phyloP scores from a whole-genome alignment of 2,329 filamentous ascomycete genomes.

The Fusarium sp. region DNA sequence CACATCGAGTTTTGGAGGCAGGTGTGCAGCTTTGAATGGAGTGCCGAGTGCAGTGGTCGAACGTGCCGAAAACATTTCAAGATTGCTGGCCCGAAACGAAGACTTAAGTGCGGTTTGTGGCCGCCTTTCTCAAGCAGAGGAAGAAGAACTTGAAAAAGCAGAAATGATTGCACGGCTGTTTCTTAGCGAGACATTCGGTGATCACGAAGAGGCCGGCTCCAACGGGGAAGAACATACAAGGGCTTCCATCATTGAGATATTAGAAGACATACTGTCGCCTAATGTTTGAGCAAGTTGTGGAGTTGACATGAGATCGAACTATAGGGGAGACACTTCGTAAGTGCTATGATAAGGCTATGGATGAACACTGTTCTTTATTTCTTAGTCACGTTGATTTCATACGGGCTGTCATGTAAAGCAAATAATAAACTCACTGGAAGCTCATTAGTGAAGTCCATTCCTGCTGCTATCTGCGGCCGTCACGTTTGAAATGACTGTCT shows the following conservation, averaged over 20 bases:
- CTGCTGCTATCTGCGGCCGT: neutral
- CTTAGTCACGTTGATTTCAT: neutral
- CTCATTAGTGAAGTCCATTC: neutral
- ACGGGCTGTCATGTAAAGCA: neutral
- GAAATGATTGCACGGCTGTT: constrained; percentile 71
- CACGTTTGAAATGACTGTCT: neutral
- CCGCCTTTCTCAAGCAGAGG: constrained; percentile 72
- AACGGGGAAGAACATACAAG: neutral
- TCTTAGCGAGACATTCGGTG: constrained; percentile 51
- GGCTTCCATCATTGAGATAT: constrained; percentile 21
- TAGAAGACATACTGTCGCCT: constrained; percentile 34
- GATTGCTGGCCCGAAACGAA: constrained; percentile 77
- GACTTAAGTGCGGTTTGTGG: constrained; percentile 81
- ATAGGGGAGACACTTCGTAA: too few relatives aligned
- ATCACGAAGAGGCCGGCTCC: neutral
- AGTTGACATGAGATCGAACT: neutral
- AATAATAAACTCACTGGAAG: too few relatives aligned
- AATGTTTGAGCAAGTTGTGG: neutral
- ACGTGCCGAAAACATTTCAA: constrained; percentile 79
- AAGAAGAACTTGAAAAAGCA: constrained; percentile 74
- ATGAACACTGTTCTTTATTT: neutral
- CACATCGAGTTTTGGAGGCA: constrained; percentile 84
- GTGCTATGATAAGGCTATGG: neutral
- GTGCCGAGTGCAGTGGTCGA: constrained; percentile 78
- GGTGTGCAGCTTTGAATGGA: constrained; percentile 89